Evolutionary conservation across 2,329 filamentous ascomycete genomes (phyloP).

Genomic region (Fusarium fujikuroi): DNA sequence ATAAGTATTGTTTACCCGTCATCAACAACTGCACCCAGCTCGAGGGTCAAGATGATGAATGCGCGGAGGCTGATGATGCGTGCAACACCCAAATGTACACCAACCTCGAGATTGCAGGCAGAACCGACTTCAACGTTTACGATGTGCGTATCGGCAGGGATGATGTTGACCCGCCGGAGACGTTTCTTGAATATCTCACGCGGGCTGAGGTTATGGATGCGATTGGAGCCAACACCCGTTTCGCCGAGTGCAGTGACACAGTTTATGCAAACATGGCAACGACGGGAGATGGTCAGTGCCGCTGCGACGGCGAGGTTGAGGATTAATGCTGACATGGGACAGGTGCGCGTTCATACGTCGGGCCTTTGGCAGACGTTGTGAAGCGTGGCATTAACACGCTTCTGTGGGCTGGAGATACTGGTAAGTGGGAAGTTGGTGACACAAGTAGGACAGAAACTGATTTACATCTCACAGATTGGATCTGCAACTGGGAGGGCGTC

Average conservation of each 20-base stretch:
- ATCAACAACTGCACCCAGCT: constrained; percentile 40
- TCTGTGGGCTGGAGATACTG: constrained; percentile 66
- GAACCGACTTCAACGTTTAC: constrained; percentile 57
- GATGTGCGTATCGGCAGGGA: constrained; percentile 53
- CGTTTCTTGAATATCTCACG: constrained; percentile 39
- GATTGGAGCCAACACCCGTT: constrained; percentile 41
- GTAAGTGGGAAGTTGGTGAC: constrained; percentile 33
- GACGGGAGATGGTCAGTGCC: constrained; percentile 40
- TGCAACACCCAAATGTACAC: constrained; percentile 46
- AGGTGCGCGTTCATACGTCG: constrained; percentile 58
- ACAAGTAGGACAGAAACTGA: not conserved
- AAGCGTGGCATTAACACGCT: constrained; percentile 60
- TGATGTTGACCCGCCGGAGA: constrained; percentile 40
- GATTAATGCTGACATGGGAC: constrained; percentile 6
- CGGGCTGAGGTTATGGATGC: constrained; percentile 38
- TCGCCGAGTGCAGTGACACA: constrained; percentile 40
- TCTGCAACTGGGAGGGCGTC: constrained; percentile 68
- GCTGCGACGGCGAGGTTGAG: too few species aligned
- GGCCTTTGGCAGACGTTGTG: constrained; percentile 57
- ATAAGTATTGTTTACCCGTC: constrained; percentile 39
- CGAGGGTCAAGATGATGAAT: constrained; percentile 42
- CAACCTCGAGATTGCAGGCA: constrained; percentile 38
- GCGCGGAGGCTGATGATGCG: constrained; percentile 38
- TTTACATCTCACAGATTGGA: constrained; percentile 55
- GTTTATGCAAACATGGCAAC: constrained; percentile 39